A percentile compares a stretch with the other conserved stretches of the same genome.
Evolutionary conservation across 2,329 filamentous ascomycete genomes (phyloP).

Genomic region (Nothophoma quercina): DNA sequence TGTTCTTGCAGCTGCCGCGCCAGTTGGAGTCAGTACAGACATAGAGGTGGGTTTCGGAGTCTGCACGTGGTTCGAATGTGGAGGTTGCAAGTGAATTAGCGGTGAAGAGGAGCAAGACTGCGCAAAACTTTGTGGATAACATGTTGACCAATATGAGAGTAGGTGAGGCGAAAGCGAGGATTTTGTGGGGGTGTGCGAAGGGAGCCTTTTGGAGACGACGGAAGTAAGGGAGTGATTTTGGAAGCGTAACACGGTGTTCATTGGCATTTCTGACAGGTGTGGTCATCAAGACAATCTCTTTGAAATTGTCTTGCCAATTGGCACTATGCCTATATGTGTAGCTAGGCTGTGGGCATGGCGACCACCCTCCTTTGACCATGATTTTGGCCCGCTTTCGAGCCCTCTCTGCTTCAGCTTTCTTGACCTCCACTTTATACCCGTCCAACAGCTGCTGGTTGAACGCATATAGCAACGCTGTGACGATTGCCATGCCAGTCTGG

Average conservation of each 20-base stretch:
- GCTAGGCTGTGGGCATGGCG: too few species aligned
- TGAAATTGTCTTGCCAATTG: neutral
- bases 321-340: neutral
- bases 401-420: too few species aligned
- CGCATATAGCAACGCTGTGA: too few species aligned
- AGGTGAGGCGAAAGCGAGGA: neutral
- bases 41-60: constrained; percentile 26
- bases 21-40: constrained; percentile 26
- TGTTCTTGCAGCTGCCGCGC: constrained; percentile 26
- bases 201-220: neutral
- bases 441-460: too few species aligned
- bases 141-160: neutral
- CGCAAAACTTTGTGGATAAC: neutral
- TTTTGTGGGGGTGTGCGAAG: constrained; percentile 1
- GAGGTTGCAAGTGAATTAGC: neutral
- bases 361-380: too few species aligned
- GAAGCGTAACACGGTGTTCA: constrained; percentile 1
- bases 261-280: neutral
- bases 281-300: neutral
- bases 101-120: neutral
- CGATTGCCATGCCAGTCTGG: too few species aligned
- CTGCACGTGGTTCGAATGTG: neutral
- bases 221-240: constrained; percentile 8
- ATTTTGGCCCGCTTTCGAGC: too few species aligned
- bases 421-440: neutral